phyloP scores from a whole-genome alignment of 2,329 filamentous ascomycete species.

The Xylariaceae sp. region DNA sequence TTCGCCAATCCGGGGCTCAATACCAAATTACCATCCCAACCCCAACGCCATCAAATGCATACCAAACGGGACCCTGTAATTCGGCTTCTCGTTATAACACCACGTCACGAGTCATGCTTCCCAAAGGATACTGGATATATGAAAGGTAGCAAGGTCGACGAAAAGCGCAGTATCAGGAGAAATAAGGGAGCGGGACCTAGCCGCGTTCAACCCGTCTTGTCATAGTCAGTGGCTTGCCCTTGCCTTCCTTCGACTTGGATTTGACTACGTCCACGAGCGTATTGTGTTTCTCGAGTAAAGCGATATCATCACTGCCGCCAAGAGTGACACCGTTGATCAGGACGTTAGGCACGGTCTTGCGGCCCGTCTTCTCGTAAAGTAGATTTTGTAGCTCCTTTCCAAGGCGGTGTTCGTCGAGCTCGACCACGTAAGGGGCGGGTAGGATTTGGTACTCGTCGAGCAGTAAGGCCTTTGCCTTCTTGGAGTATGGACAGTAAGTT shows the following conservation, averaged over 20 bases:
- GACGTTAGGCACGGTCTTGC: constrained; percentile 87
- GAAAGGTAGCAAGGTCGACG: no score
- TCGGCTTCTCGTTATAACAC: no score
- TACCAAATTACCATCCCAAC: no score
- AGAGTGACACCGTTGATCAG: constrained; percentile 84
- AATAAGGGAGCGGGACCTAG: no score
- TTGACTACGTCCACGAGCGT: constrained; percentile 58
- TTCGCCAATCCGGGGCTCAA: no score
- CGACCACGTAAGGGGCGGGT: constrained; percentile 80
- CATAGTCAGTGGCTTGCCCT: constrained; percentile 27
- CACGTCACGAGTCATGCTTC: no score
- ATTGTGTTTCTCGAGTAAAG: constrained; percentile 63
- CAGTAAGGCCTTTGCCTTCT: constrained; percentile 78
- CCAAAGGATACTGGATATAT: no score
- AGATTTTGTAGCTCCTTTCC: constrained; percentile 69
- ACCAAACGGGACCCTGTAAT: no score
- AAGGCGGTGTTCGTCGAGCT: constrained; percentile 78
- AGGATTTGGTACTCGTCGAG: constrained; percentile 80
- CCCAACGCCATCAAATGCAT: no score
- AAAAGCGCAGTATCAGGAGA: no score
- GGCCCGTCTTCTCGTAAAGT: constrained; percentile 69
- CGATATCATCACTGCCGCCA: constrained; percentile 84
- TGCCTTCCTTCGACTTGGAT: constrained; percentile 70
- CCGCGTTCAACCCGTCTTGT: constrained; percentile 6
- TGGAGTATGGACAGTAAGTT: constrained; percentile 83